phyloP scores from a whole-genome alignment of 1,284 basidiomycete genomes.

The Apiotrichum siamense region DNA sequence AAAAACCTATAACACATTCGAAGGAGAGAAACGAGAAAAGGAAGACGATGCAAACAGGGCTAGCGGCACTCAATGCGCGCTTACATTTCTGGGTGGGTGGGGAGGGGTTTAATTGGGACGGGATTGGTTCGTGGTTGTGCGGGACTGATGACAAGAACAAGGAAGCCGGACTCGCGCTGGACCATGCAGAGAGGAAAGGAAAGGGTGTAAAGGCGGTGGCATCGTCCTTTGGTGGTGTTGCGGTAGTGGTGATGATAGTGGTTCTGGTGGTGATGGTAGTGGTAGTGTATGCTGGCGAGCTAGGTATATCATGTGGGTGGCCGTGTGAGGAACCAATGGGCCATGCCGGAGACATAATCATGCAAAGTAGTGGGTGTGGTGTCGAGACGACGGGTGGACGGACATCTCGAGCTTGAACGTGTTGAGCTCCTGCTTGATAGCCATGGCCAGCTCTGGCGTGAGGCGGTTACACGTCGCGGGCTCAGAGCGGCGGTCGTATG shows the following conservation, averaged over 20 bases:
- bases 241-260: neutral
- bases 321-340: neutral
- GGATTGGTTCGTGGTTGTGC: neutral
- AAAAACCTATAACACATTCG: slow-evolving; percentile 7
- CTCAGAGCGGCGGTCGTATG: slow-evolving; percentile 91
- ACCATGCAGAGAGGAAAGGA: neutral
- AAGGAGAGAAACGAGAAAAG: slow-evolving; percentile 1
- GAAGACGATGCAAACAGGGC: neutral
- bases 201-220: neutral
- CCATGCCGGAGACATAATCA: slow-evolving; percentile 24
- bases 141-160: slow-evolving; percentile 3
- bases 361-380: slow-evolving; percentile 65
- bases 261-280: neutral
- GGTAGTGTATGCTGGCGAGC: neutral
- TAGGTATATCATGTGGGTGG: neutral
- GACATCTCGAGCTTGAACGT: slow-evolving; percentile 99
- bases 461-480: slow-evolving; percentile 94
- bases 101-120: neutral
- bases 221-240: neutral
- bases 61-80: neutral
- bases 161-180: neutral
- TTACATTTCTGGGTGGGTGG: neutral
- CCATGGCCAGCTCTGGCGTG: slow-evolving; percentile 87
- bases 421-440: slow-evolving; percentile 93
- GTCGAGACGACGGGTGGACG: slow-evolving; percentile 79